phyloP scores from a whole-genome alignment of 257 asterid species.

The Gentiana straminea region DNA sequence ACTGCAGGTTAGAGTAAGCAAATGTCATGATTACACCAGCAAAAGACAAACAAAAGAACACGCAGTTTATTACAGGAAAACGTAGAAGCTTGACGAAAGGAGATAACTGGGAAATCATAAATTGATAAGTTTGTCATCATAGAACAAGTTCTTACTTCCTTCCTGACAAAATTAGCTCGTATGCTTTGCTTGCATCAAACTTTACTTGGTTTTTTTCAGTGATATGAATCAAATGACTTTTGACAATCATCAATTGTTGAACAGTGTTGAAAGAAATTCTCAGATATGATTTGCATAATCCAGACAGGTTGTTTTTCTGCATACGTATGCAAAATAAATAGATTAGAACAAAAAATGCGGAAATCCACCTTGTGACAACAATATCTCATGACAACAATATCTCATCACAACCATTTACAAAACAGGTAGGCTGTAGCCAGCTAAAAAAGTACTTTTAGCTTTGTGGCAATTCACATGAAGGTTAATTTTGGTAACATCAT shows the following conservation, averaged over 20 bases:
- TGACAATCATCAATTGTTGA: conserved; percentile 91
- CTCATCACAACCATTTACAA: too few species aligned
- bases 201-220: conserved; percentile 82
- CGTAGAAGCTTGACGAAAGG: conserved; percentile 2
- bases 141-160: conserved; percentile 39
- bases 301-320: conserved; percentile 96
- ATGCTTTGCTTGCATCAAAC: conserved; percentile 81
- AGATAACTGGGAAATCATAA: conserved; percentile 4
- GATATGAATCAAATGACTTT: conserved; percentile 68
- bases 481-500: too few species aligned
- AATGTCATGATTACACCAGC: neutral
- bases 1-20: conserved; percentile 33
- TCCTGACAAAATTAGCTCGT: conserved; percentile 82
- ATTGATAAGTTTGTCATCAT: neutral
- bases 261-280: conserved; percentile 93
- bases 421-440: too few species aligned
- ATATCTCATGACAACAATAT: too few species aligned
- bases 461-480: too few species aligned
- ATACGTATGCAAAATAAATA: conserved; percentile 6
- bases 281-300: conserved; percentile 62
- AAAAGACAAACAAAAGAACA: neutral
- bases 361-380: too few species aligned
- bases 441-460: too few species aligned
- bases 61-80: neutral
- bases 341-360: too few species aligned